phyloP scores from a whole-genome alignment of 2,329 filamentous ascomycete species.

The Calonectria naviculata region DNA sequence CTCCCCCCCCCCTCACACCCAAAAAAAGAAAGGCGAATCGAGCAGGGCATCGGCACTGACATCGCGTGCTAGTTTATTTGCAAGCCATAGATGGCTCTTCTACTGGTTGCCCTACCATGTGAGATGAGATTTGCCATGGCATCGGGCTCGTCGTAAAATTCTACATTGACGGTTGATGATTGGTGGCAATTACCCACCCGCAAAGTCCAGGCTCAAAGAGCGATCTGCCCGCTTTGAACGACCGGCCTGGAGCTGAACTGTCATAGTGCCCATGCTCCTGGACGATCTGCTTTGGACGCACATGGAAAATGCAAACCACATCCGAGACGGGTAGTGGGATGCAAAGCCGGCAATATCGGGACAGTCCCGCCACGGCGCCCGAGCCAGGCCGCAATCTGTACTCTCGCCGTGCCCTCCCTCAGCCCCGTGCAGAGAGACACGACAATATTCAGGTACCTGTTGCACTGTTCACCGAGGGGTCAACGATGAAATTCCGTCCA shows the following conservation, averaged over 20 bases:
- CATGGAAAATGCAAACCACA: background rate
- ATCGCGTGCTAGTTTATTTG: background rate
- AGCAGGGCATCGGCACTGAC: background rate
- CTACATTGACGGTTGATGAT: background rate
- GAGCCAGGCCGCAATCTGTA: conserved; percentile 15
- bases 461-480: conserved; percentile 37
- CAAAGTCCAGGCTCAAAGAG: background rate
- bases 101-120: background rate
- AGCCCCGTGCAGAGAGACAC: conserved; percentile 24
- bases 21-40: background rate
- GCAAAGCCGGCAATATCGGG: conserved; percentile 25
- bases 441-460: conserved; percentile 24
- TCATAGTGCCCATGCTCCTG: conserved; percentile 6
- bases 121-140: background rate
- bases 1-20: background rate
- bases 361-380: conserved; percentile 29
- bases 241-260: conserved; percentile 9
- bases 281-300: conserved; percentile 1
- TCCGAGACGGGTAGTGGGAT: background rate
- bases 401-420: conserved; percentile 29
- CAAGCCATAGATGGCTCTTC: background rate
- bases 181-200: background rate
- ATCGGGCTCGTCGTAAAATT: background rate
- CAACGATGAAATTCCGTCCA: conserved; percentile 32
- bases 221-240: conserved; percentile 10